Conservation (phyloP, 139 green algal species). For the Ettlia oleoabundans region DNA sequence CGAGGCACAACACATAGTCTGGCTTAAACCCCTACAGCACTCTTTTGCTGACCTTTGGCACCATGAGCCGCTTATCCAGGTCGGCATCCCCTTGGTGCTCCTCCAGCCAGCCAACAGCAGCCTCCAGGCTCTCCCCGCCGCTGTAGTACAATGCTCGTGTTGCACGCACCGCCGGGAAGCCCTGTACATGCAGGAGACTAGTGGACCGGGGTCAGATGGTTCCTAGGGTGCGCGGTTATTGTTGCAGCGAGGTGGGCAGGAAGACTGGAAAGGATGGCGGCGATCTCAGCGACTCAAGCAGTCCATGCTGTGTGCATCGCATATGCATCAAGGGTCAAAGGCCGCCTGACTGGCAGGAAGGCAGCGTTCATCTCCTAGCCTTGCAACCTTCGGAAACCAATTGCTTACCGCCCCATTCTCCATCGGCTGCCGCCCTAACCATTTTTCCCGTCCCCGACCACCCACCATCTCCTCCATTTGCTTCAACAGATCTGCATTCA, state of each 20-base stretch:
- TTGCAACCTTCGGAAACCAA: too few species aligned
- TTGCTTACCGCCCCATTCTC: too few species aligned
- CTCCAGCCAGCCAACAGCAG: constrained; percentile 42
- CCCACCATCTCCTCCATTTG: constrained; percentile 89
- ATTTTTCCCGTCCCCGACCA: constrained; percentile 28
- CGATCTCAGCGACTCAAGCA: too few species aligned
- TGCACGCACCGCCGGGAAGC: constrained; percentile 12
- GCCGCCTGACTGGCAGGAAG: neutral
- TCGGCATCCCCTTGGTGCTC: constrained; percentile 59
- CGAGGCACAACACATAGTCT: too few species aligned
- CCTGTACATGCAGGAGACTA: constrained; percentile 74
- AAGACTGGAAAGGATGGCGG: neutral
- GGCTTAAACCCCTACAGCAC: too few species aligned
- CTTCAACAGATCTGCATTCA: constrained; percentile 65
- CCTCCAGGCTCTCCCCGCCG: constrained; percentile 65
- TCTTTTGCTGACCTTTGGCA: constrained; percentile 53
- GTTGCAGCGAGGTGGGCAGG: too few species aligned
- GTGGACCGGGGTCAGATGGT: too few species aligned
- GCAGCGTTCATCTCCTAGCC: too few species aligned
- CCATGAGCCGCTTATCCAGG: constrained; percentile 78
- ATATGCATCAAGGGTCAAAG: neutral
- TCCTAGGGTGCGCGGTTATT: too few species aligned
- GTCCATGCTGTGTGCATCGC: too few species aligned
- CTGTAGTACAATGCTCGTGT: constrained; percentile 74
- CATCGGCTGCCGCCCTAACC: too few species aligned